phyloP scores from a whole-genome alignment of 1,139 yeast species.

The Kodamaea sp. region DNA sequence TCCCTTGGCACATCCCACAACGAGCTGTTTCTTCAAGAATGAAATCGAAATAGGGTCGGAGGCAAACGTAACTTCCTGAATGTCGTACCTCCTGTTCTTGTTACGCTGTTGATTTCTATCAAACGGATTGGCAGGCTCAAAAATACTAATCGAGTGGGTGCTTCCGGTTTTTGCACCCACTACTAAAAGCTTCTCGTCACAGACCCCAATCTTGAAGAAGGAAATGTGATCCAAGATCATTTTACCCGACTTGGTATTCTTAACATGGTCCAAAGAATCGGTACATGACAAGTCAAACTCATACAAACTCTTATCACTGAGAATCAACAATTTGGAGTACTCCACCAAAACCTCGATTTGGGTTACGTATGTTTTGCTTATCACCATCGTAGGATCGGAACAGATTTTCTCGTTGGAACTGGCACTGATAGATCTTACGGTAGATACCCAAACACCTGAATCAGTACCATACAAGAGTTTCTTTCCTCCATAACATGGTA shows the following conservation, averaged over 20 bases:
- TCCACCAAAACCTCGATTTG: constrained; percentile 93
- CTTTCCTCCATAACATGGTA: constrained; percentile 94
- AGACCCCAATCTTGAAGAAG: constrained; percentile 90
- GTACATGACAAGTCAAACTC: constrained; percentile 74
- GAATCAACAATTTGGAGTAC: constrained; percentile 77
- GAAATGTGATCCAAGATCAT: constrained; percentile 82
- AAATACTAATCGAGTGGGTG: constrained; percentile 76
- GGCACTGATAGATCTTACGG: constrained; percentile 49
- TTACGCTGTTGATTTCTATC: constrained; percentile 58
- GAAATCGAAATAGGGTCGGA: constrained; percentile 93
- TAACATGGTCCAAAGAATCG: constrained; percentile 69
- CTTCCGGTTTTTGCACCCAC: constrained; percentile 85
- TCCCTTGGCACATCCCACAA: constrained; percentile 96
- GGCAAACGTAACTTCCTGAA: constrained; percentile 76
- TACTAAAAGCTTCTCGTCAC: constrained; percentile 83
- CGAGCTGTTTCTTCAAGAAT: constrained; percentile 80
- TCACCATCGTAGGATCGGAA: constrained; percentile 75
- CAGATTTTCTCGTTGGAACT: constrained; percentile 53
- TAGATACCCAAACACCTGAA: constrained; percentile 82
- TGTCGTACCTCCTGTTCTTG: constrained; percentile 66
- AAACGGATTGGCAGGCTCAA: constrained; percentile 69
- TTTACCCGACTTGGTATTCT: constrained; percentile 73
- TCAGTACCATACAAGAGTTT: constrained; percentile 90
- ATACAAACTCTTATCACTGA: constrained; percentile 79
- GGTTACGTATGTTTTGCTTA: constrained; percentile 74